Percentiles rank a stretch among this genome's conserved stretches.
Evolutionary conservation across 352 stramenopile species (phyloP).

Genomic region (Blastocystis sp.): DNA sequence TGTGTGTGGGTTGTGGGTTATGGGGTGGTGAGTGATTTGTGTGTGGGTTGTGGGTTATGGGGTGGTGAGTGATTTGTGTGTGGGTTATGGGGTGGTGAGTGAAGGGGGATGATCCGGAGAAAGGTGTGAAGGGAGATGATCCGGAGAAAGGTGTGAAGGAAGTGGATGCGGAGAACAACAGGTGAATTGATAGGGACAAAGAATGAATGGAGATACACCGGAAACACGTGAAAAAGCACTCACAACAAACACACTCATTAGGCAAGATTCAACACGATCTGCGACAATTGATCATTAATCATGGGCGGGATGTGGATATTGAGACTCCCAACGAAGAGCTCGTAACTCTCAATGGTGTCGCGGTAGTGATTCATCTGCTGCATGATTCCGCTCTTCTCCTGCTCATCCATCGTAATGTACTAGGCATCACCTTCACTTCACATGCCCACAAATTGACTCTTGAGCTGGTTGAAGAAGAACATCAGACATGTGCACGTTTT

Average conservation of each 20-base stretch:
- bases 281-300: constrained; percentile 52
- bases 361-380: constrained; percentile 32
- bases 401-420: constrained; percentile 36
- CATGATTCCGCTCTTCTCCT: constrained; percentile 31
- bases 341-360: constrained; percentile 4
- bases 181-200: too few species aligned
- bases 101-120: too few species aligned
- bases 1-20: too few species aligned
- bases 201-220: too few species aligned
- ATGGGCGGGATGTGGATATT: constrained; percentile 19
- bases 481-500: not conserved
- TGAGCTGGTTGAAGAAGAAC: constrained; percentile 38
- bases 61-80: too few species aligned
- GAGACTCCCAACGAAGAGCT: constrained; percentile 24
- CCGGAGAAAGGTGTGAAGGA: too few species aligned
- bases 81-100: too few species aligned
- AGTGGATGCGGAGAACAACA: too few species aligned
- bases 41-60: too few species aligned
- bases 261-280: constrained; percentile 55
- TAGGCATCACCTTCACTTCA: not conserved
- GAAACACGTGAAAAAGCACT: not conserved
- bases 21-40: too few species aligned
- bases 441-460: constrained; percentile 3
- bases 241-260: not conserved
- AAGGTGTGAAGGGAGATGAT: too few species aligned